Evolutionary conservation across 371 early-diverging fungal species (phyloP).

Genomic region (Zychaea mexicana): DNA sequence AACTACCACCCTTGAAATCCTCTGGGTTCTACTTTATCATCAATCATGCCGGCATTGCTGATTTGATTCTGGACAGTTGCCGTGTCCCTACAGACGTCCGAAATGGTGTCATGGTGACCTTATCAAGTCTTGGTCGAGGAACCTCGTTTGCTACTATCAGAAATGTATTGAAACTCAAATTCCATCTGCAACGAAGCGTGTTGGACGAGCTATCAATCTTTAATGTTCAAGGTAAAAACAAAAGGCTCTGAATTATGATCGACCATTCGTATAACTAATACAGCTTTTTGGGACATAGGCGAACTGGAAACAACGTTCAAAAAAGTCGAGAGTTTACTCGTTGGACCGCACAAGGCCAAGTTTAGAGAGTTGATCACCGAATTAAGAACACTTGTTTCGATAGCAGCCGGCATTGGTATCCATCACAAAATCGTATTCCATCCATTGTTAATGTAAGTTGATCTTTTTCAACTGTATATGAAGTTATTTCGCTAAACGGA

Average conservation of each 20-base stretch:
- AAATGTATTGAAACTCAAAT: constrained; percentile 61
- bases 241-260: no score
- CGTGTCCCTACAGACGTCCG: constrained; percentile 61
- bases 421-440: constrained; percentile 66
- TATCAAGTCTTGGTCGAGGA: constrained; percentile 61
- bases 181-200: constrained; percentile 60
- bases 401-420: constrained; percentile 63
- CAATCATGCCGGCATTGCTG: constrained; percentile 62
- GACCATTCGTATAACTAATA: no score
- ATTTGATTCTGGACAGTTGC: constrained; percentile 66
- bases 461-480: neutral
- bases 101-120: constrained; percentile 55
- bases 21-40: constrained; percentile 59
- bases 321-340: constrained; percentile 62
- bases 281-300: no score
- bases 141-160: constrained; percentile 66
- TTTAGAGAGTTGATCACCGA: constrained; percentile 52
- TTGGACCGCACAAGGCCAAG: constrained; percentile 47
- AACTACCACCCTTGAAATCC: constrained; percentile 69
- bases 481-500: neutral
- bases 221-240: constrained; percentile 51
- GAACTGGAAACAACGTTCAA: constrained; percentile 53
- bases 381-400: constrained; percentile 50
- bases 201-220: constrained; percentile 71
- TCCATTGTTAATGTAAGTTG: constrained; percentile 68